Base-by-base conservation (phyloP, 805 yeast species). In the Candida pini region DNA sequence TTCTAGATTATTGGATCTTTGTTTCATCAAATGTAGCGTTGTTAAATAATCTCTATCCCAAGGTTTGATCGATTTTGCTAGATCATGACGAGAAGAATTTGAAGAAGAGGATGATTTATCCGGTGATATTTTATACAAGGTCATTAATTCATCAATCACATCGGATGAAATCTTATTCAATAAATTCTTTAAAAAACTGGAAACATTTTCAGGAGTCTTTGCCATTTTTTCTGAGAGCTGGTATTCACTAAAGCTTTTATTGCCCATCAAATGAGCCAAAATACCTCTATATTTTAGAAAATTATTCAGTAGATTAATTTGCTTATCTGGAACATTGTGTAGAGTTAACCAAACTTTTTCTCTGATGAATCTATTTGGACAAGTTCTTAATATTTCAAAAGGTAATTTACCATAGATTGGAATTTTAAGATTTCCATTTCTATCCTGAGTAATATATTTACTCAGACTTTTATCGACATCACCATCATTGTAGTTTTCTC, bases 221-320 rank as follows among this genome's bases (percentile, higher is more conserved):
- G 95, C 95, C 95, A 92, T 85, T 56, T 92, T 92, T 41, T 87
- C 95, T 40, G 76, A 77, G 22, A 92, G 62, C 52, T 86, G 94
- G 53, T 92, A 89, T 26, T 81, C 80, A 0, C 90, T 76, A 59
- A 66, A 92, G 23, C 82, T 77, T 16, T 61, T 47, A 50, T 75
- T 74, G 0, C 94, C 90, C 63, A 90, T 66, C 60, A 86, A 65
- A 30, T 68, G 66, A 0, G 97, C 88, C 23, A 92, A 60, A 1
- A 75, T 62, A 3, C 82, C 82, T 37, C 98, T 66, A 41, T 76
- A 71, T 35, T 69, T 68, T 22, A 90, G 55, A 43, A 92, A 64
- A 21, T 64, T 63, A 30, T 75, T 76, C 34, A 92, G 62, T 5
- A 73, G 58, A 2, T 58, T 54, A 1, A 87, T 70, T 52, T 89